Conservation (phyloP, 2,329 filamentous ascomycete genomes). For the Aspergillus sp. region DNA sequence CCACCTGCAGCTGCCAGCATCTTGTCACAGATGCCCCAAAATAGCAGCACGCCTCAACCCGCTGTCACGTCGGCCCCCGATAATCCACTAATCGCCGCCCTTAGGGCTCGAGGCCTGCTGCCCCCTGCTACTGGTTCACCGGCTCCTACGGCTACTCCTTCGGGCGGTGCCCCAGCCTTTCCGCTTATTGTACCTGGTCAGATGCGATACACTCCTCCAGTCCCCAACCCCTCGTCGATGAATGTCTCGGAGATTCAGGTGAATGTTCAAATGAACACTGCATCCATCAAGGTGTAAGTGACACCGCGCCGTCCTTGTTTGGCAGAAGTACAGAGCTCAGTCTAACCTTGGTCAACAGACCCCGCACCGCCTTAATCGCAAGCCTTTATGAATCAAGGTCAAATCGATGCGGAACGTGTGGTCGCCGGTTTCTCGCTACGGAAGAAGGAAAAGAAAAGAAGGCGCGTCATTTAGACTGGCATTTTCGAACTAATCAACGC, state of each 20-base stretch:
- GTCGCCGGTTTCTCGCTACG: conserved; percentile 77
- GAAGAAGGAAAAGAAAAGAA: conserved; percentile 81
- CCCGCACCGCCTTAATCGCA: conserved; percentile 71
- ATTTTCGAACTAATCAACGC: conserved; percentile 89
- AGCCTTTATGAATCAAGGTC: conserved; percentile 78
- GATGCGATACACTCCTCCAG: conserved; percentile 35
- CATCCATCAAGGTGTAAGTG: conserved; percentile 72
- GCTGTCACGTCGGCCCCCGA: conserved; percentile 47
- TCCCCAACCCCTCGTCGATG: conserved; percentile 33
- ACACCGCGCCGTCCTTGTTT: not conserved
- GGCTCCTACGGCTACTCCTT: conserved; percentile 37
- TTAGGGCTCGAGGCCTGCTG: conserved; percentile 68
- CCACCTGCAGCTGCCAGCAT: conserved; percentile 48
- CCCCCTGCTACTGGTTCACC: conserved; percentile 47
- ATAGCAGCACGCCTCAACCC: conserved; percentile 54
- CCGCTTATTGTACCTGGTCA: conserved; percentile 43
- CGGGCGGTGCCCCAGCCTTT: conserved; percentile 38
- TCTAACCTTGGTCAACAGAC: conserved; percentile 47
- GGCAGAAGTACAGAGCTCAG: not conserved
- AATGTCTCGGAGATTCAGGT: conserved; percentile 21
- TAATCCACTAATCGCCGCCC: conserved; percentile 63
- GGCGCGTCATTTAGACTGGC: conserved; percentile 94
- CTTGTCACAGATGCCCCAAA: conserved; percentile 57
- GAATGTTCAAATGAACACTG: conserved; percentile 57
- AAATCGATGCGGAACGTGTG: conserved; percentile 87